Evolutionary conservation across 2,329 filamentous ascomycete species (phyloP).

Genomic region (Aureobasidium sp.): DNA sequence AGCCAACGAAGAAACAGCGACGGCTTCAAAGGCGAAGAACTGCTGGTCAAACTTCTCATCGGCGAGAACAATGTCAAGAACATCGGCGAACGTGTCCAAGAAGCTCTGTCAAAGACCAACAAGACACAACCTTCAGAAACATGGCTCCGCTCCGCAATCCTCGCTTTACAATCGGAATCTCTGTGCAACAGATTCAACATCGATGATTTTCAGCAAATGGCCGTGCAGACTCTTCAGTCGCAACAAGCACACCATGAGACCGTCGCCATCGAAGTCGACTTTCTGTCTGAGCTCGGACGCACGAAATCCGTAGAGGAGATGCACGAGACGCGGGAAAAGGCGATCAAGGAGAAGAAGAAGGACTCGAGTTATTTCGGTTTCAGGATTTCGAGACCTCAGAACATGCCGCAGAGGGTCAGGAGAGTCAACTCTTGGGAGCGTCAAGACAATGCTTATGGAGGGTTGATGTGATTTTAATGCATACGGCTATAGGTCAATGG

Average conservation of each 20-base stretch:
- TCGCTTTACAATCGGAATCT: neutral
- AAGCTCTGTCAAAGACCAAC: neutral
- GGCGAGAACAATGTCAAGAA: neutral
- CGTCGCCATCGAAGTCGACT: slow-evolving; percentile 3
- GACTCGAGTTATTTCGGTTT: slow-evolving; percentile 1
- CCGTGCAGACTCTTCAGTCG: neutral
- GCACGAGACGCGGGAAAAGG: slow-evolving; percentile 16
- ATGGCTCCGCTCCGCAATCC: neutral
- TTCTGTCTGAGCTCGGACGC: neutral
- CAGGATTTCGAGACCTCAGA: slow-evolving; percentile 1
- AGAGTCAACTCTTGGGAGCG: slow-evolving; percentile 8
- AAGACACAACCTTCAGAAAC: neutral
- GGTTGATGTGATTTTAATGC: too few species aligned
- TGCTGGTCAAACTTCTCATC: slow-evolving; percentile 10
- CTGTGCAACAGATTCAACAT: slow-evolving; percentile 1
- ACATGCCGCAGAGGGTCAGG: neutral
- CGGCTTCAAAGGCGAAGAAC: neutral
- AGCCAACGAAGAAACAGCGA: neutral
- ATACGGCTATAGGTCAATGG: too few species aligned
- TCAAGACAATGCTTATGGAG: slow-evolving; percentile 7
- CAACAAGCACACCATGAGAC: slow-evolving; percentile 6
- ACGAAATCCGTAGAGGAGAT: slow-evolving; percentile 1
- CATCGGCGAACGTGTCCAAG: neutral
- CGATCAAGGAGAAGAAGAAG: slow-evolving; percentile 12
- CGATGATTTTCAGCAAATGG: neutral